These are phyloP conservation scores for Cyclocybe aegerita DNA, from an alignment of 768 basidiomycete species.

Conservation along the genomic window DNA sequence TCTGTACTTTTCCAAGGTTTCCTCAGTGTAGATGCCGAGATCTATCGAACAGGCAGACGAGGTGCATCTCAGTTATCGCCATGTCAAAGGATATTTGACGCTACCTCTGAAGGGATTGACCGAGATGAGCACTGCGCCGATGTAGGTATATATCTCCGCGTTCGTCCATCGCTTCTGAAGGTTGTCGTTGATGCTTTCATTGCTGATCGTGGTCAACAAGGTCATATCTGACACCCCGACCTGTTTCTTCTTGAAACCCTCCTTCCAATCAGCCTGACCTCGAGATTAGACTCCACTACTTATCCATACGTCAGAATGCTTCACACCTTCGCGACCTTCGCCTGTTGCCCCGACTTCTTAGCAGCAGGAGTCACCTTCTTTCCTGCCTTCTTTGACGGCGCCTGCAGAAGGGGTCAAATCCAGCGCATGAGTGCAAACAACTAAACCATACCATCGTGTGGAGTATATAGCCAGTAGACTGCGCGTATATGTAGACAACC, in stretches of 20 bases:
- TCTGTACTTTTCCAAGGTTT: slow-evolving; percentile 79
- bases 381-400: slow-evolving; percentile 86
- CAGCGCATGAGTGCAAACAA: background rate
- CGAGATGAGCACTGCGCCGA: slow-evolving; percentile 98
- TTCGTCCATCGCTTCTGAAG: slow-evolving; percentile 95
- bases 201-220: slow-evolving; percentile 91
- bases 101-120: slow-evolving; percentile 96
- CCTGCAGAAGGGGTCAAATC: slow-evolving; percentile 39
- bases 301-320: background rate
- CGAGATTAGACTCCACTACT: slow-evolving; percentile 8
- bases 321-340: slow-evolving; percentile 77
- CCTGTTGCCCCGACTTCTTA: slow-evolving; percentile 58
- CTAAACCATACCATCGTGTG: slow-evolving; percentile 18
- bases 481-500: no score
- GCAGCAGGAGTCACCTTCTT: slow-evolving; percentile 71
- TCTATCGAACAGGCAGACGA: slow-evolving; percentile 44
- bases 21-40: slow-evolving; percentile 97
- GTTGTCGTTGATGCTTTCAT: slow-evolving; percentile 97
- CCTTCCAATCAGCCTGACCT: slow-evolving; percentile 95
- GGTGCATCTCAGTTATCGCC: slow-evolving; percentile 3
- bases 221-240: slow-evolving; percentile 99
- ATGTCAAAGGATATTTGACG: background rate
- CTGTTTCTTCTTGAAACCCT: slow-evolving; percentile 99
- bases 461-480: background rate
- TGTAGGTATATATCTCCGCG: slow-evolving; percentile 98